phyloP scores from a whole-genome alignment of 2,329 filamentous ascomycete species.

The Colletotrichum sp. region DNA sequence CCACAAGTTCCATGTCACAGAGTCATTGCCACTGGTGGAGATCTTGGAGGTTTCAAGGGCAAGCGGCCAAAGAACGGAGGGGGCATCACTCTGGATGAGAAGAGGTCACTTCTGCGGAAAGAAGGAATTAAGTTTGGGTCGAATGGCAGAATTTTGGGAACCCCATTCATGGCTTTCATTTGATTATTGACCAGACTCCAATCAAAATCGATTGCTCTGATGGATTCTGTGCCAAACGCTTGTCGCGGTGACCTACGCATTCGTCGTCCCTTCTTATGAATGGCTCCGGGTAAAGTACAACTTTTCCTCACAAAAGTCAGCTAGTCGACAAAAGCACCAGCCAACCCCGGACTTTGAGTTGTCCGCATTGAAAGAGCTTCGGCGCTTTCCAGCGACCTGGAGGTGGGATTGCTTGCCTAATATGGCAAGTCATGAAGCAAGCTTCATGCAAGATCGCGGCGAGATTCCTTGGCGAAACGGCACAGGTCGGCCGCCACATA shows the following conservation, averaged over 20 bases:
- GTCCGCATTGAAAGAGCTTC: neutral
- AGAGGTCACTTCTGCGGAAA: conserved; percentile 62
- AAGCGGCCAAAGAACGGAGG: conserved; percentile 85
- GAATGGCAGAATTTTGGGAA: conserved; percentile 63
- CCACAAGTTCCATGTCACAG: conserved; percentile 83
- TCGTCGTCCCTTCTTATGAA: neutral
- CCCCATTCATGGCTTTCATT: conserved; percentile 52
- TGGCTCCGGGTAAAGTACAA: neutral
- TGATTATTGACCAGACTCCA: conserved; percentile 25
- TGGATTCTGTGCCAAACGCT: too few relatives aligned
- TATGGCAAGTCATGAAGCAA: neutral
- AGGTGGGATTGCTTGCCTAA: neutral
- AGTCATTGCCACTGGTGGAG: conserved; percentile 75
- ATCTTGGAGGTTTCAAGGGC: conserved; percentile 87
- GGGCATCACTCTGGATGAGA: conserved; percentile 66
- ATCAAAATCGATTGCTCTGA: neutral
- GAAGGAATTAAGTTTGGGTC: conserved; percentile 72
- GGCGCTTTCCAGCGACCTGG: neutral
- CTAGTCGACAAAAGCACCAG: neutral
- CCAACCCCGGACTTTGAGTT: neutral
- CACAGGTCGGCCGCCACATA: neutral
- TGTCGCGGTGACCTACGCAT: neutral
- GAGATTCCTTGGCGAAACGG: neutral
- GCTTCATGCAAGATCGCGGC: neutral
- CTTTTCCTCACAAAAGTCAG: neutral